These are phyloP conservation scores for Fusarium humuli DNA, from an alignment of 2,329 filamentous ascomycete species.

Conservation along the genomic window DNA sequence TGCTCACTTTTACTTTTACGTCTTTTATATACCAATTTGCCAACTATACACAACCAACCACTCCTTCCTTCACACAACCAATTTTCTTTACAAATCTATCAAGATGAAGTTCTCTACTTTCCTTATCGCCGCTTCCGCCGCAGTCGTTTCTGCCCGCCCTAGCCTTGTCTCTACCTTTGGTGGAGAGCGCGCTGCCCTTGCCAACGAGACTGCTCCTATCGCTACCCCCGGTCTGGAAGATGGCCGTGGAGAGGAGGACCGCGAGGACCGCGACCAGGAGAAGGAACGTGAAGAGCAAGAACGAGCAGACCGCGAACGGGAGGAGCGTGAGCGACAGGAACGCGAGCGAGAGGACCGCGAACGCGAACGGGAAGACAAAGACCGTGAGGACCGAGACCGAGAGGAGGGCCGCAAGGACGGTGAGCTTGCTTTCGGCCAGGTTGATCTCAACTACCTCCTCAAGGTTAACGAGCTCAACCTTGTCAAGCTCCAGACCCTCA, in stretches of 20 bases:
- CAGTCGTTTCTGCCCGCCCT: conserved; percentile 59
- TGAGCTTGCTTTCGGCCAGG: conserved; percentile 54
- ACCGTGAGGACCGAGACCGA: neutral
- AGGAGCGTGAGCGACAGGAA: neutral
- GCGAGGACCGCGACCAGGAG: conserved; percentile 19
- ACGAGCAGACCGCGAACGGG: neutral
- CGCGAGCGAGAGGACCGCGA: neutral
- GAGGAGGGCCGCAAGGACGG: conserved; percentile 47
- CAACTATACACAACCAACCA: conserved; percentile 12
- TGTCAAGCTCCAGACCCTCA: conserved; percentile 54
- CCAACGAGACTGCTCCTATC: conserved; percentile 23
- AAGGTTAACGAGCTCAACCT: conserved; percentile 60
- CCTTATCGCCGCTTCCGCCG: conserved; percentile 59
- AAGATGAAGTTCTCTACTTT: conserved; percentile 64
- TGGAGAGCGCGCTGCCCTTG: conserved; percentile 7
- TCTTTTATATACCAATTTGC: conserved; percentile 19
- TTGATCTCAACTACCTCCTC: conserved; percentile 60
- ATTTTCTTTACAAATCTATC: conserved; percentile 37
- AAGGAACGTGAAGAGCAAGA: neutral
- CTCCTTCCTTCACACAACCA: conserved; percentile 5
- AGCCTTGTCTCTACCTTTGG: conserved; percentile 49
- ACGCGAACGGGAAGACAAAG: neutral
- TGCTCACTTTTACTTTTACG: conserved; percentile 26
- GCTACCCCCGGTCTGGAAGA: neutral
- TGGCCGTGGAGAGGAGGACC: neutral